These are phyloP conservation scores for Apiospora kogelbergensis DNA, from an alignment of 2,329 filamentous ascomycete species.

Conservation along the genomic window DNA sequence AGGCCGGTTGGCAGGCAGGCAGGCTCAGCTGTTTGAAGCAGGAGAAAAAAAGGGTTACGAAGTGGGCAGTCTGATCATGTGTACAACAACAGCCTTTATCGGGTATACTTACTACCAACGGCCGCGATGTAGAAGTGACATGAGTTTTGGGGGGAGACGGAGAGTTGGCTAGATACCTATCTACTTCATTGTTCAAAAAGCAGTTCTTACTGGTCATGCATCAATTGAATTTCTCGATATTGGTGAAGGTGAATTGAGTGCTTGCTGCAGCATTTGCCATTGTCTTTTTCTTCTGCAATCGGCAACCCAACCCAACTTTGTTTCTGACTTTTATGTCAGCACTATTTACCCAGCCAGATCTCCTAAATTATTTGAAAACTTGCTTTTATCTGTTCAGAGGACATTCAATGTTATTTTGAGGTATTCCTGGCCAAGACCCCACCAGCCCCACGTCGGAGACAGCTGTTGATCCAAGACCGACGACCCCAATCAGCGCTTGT, in stretches of 20 bases:
- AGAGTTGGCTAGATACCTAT: conserved; percentile 1
- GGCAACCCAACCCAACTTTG: no score
- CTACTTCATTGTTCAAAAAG: neutral
- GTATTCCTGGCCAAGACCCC: neutral
- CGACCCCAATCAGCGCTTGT: neutral
- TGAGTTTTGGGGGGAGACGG: neutral
- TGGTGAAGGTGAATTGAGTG: no score
- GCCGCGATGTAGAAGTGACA: neutral
- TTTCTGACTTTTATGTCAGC: no score
- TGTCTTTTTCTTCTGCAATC: no score
- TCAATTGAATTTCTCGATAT: neutral
- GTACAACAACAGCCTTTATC: neutral
- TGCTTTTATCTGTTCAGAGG: no score
- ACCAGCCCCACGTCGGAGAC: neutral
- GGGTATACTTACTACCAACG: neutral
- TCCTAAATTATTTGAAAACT: no score
- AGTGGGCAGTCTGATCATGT: neutral
- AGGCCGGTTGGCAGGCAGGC: neutral
- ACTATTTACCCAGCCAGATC: no score
- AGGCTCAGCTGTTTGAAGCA: neutral
- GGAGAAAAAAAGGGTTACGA: neutral
- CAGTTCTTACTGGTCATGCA: neutral
- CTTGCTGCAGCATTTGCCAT: no score
- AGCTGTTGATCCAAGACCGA: conserved; percentile 6
- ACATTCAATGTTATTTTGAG: neutral